Evolutionary conservation across 371 early-diverging fungal species (phyloP), one percentile per base, ranked within the genome.

Genomic region (Mortierella polycephala): DNA sequence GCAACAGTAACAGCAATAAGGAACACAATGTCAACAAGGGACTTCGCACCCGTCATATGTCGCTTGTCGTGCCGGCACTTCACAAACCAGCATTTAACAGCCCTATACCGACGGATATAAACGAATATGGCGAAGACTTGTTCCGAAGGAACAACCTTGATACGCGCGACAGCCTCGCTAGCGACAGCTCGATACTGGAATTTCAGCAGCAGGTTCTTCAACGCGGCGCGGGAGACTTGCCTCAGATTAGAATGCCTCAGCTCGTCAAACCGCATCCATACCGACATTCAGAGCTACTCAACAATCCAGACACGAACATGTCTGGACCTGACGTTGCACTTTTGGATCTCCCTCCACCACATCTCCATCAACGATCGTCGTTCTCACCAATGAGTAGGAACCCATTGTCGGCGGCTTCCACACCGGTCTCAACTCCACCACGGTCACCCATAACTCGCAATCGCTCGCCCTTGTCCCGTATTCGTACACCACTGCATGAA

Each of bases 71-170:
- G 1, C 56, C 52, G 4, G n/a, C n/a, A 16, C 16, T 52, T 14
- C 30, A 46, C 18, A 46, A 44, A 45, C 14, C 46, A 3, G 46
- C 46, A 45, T 21, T 21, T n/a, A n/a, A n/a, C 5, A 68, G 23
- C 16, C 37, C 55, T 39, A 50, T 49, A 60, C 59, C 37, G 52
- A 51, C 52, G 57, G 64, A 44, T 11, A 60, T 51, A 18, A 30
- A 23, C 47, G 67, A 61, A 50, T 76, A 66, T 67, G 76, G 76
- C 2, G 57, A 51, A 14, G 64, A 76, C 40, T 45, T 76, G 18
- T 76, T 71, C 55, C 54, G 53, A 12, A 51, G 46, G 30, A 14
- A 37, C 41, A 45, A 39, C n/a, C 20, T 49, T 20, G 62, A 50
- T 21, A 16, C 20, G n/a, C 21, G 46, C 20, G 30, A 42, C 13